These are phyloP conservation scores for Aspergillus glaucus DNA, from an alignment of 2,329 filamentous ascomycete species.

Conservation along the genomic window DNA sequence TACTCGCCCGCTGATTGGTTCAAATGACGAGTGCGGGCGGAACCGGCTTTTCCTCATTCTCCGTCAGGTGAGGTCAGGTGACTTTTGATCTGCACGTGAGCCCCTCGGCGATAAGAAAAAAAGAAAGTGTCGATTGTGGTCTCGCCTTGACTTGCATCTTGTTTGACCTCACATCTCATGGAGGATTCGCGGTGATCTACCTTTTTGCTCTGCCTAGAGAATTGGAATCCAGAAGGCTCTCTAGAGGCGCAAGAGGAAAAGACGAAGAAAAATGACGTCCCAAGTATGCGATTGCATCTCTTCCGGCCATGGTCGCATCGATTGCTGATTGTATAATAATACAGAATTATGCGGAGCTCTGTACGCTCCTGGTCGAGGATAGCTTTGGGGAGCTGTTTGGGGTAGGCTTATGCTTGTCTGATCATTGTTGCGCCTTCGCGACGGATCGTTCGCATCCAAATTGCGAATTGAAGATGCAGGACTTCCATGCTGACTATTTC, in stretches of 20 bases:
- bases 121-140: not conserved
- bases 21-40: conserved; percentile 32
- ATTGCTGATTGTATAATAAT: conserved; percentile 17
- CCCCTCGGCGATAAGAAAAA: conserved; percentile 7
- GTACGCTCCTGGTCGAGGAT: conserved; percentile 80
- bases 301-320: conserved; percentile 15
- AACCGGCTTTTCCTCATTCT: conserved; percentile 25
- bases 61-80: conserved; percentile 22
- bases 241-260: conserved; percentile 52
- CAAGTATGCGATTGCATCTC: conserved; percentile 44
- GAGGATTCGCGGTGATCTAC: conserved; percentile 55
- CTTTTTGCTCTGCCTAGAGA: conserved; percentile 62
- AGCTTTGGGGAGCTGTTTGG: conserved; percentile 86
- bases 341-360: conserved; percentile 75
- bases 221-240: conserved; percentile 63
- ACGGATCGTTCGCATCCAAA: not conserved
- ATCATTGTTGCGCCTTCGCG: conserved; percentile 2
- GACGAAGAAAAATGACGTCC: conserved; percentile 38
- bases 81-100: conserved; percentile 13
- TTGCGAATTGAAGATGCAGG: not conserved
- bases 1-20: conserved; percentile 35
- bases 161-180: conserved; percentile 17
- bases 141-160: not conserved
- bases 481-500: conserved; percentile 7
- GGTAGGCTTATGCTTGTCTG: conserved; percentile 50